A percentile compares a stretch with the other conserved stretches of the same genome.
Conservation (phyloP, 192 early-diverging fungal species). For the Dissophora ornata region DNA sequence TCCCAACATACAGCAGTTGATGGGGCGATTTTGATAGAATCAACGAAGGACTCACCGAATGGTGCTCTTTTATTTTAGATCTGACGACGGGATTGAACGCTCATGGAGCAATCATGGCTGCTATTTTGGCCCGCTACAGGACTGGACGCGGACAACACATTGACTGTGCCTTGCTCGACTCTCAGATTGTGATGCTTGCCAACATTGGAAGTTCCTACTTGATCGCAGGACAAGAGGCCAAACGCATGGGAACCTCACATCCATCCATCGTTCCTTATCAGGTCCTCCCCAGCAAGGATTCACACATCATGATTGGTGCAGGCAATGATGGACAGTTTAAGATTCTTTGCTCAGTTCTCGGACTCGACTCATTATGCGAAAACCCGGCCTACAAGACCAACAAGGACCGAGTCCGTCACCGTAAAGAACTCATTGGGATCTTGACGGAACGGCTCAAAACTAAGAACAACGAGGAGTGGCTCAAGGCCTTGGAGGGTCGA, state of each 20-base stretch:
- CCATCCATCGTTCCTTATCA: slow-evolving; percentile 95
- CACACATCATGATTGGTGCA: slow-evolving; percentile 87
- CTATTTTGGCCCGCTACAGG: slow-evolving; percentile 72
- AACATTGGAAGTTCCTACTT: slow-evolving; percentile 93
- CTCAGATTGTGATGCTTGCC: slow-evolving; percentile 86
- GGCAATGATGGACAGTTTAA: slow-evolving; percentile 91
- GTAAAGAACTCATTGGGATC: slow-evolving; percentile 69
- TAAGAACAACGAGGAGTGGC: slow-evolving; percentile 70
- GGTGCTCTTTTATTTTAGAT: slow-evolving; percentile 46
- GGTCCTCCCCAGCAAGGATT: slow-evolving; percentile 81
- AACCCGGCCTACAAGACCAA: slow-evolving; percentile 76
- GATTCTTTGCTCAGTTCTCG: slow-evolving; percentile 70
- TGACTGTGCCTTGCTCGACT: slow-evolving; percentile 90
- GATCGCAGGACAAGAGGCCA: slow-evolving; percentile 82
- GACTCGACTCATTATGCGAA: slow-evolving; percentile 55
- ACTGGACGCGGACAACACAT: slow-evolving; percentile 82
- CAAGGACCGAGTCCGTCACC: slow-evolving; percentile 76
- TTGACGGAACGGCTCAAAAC: slow-evolving; percentile 63
- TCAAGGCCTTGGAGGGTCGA: slow-evolving; percentile 69
- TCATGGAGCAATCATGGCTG: slow-evolving; percentile 92
- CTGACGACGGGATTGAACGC: slow-evolving; percentile 81
- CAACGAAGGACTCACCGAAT: too few species aligned
- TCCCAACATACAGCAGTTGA: too few species aligned
- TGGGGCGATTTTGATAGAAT: too few species aligned
- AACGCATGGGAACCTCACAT: slow-evolving; percentile 89